Conservation (phyloP, 2,329 filamentous ascomycete genomes). For the Blastomyces silverae region DNA sequence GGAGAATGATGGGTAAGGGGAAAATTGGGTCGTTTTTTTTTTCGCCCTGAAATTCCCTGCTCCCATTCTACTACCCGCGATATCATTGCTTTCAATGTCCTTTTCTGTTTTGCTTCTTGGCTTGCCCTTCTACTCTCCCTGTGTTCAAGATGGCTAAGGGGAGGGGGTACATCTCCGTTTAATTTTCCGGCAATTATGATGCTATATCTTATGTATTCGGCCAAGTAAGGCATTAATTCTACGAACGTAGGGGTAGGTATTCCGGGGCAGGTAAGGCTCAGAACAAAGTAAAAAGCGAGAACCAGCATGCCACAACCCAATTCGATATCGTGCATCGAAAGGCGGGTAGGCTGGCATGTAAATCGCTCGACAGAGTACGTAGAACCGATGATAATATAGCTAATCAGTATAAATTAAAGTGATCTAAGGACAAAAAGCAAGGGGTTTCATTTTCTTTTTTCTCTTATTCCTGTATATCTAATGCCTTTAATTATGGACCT, state of each 20-base stretch:
- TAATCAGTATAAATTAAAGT: not conserved
- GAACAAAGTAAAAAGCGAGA: not conserved
- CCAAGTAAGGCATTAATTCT: not conserved
- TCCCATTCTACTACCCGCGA: not conserved
- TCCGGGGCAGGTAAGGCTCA: not conserved
- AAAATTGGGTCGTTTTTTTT: not conserved
- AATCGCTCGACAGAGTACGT: not conserved
- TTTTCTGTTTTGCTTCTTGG: constrained; percentile 8
- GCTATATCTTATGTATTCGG: not conserved
- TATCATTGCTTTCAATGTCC: not conserved
- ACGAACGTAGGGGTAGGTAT: not conserved
- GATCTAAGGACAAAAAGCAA: not conserved
- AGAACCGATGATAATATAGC: too few species aligned
- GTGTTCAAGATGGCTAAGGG: not conserved
- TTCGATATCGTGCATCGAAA: not conserved
- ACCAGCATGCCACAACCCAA: not conserved
- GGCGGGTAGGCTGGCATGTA: too few species aligned
- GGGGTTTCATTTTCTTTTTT: not conserved
- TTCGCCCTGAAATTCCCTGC: not conserved
- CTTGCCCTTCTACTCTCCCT: constrained; percentile 6
- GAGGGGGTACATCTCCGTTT: constrained; percentile 5
- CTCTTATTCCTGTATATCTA: not conserved
- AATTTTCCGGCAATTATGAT: not conserved
- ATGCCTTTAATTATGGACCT: not conserved
- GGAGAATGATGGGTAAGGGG: not conserved